Conservation (phyloP, 2,329 filamentous ascomycete species). For the Pseudopyricularia cyperi region DNA sequence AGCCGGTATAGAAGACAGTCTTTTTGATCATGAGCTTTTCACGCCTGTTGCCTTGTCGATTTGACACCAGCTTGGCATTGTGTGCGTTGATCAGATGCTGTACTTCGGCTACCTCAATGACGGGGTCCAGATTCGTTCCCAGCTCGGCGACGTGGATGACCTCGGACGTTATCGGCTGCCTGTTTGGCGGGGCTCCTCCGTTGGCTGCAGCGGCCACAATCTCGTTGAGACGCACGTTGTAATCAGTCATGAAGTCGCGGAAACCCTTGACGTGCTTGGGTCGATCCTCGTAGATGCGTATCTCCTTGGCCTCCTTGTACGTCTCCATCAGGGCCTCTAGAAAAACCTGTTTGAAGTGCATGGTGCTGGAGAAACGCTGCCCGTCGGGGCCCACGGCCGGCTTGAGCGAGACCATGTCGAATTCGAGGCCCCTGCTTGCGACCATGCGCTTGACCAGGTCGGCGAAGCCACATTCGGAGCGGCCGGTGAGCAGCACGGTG, state of each 20-base stretch:
- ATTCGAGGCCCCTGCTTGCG: slow-evolving; percentile 63
- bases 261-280: slow-evolving; percentile 65
- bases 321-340: slow-evolving; percentile 73
- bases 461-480: slow-evolving; percentile 64
- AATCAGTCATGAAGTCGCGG: slow-evolving; percentile 66
- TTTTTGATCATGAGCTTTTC: slow-evolving; percentile 62
- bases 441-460: slow-evolving; percentile 74
- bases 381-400: slow-evolving; percentile 69
- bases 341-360: slow-evolving; percentile 85
- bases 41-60: slow-evolving; percentile 9
- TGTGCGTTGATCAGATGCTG: slow-evolving; percentile 84
- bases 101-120: slow-evolving; percentile 68
- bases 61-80: slow-evolving; percentile 44
- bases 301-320: slow-evolving; percentile 70
- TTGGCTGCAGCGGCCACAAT: background rate
- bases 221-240: slow-evolving; percentile 41
- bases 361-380: slow-evolving; percentile 68
- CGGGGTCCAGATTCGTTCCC: slow-evolving; percentile 60
- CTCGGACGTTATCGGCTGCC: slow-evolving; percentile 59
- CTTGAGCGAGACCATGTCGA: slow-evolving; percentile 82
- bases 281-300: slow-evolving; percentile 61
- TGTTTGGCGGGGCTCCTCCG: slow-evolving; percentile 24
- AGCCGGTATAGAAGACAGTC: slow-evolving; percentile 83
- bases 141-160: slow-evolving; percentile 78
- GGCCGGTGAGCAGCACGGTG: slow-evolving; percentile 76